These are phyloP conservation scores for Thraustotheca clavata DNA, from an alignment of 352 stramenopile genomes.

Conservation along the genomic window DNA sequence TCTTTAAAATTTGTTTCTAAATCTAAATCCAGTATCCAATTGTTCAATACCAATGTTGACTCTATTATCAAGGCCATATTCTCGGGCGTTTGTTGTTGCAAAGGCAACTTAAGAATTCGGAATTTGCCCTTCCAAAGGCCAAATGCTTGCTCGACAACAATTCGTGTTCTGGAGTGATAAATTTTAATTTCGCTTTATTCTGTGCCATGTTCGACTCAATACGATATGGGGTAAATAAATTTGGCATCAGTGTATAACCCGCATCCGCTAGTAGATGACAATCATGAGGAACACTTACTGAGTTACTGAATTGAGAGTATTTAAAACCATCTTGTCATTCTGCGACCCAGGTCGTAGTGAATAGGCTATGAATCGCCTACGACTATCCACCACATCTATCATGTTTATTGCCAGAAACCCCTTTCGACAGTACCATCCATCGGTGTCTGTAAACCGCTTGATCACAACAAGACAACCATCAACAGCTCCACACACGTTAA, in stretches of 20 bases:
- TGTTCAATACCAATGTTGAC: neutral
- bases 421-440: constrained; percentile 21
- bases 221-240: neutral
- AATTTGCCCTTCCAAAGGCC: constrained; percentile 10
- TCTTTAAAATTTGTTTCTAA: neutral
- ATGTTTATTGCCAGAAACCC: constrained; percentile 18
- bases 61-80: neutral
- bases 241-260: neutral
- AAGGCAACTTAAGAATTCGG: constrained; percentile 2
- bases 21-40: constrained; percentile 9
- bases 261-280: neutral
- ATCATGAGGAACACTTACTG: neutral
- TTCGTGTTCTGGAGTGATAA: constrained; percentile 5
- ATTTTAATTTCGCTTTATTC: neutral
- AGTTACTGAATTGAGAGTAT: neutral
- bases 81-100: neutral
- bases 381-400: constrained; percentile 10
- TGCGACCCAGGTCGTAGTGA: neutral
- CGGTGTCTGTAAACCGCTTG: neutral
- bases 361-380: constrained; percentile 11
- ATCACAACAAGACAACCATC: constrained; percentile 13
- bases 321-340: constrained; percentile 4
- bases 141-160: constrained; percentile 13
- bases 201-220: neutral
- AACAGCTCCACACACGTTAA: constrained; percentile 15